Percentiles rank a stretch among this genome's conserved stretches.
Evolutionary conservation across 192 early-diverging fungal genomes (phyloP).

Genomic region (Gonapodya sp.): DNA sequence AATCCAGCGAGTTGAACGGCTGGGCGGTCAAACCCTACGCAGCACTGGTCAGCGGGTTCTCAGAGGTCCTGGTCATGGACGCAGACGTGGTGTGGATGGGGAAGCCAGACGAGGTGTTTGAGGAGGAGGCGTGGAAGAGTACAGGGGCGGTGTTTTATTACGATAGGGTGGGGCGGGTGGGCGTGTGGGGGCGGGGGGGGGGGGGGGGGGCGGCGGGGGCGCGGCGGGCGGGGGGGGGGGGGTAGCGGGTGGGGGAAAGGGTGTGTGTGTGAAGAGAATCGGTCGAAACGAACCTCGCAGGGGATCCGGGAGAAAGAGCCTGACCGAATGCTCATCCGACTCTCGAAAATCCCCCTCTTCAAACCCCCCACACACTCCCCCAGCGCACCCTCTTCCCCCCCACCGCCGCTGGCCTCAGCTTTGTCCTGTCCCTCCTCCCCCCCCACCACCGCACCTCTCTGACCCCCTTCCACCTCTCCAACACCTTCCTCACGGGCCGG

Average conservation of each 20-base stretch:
- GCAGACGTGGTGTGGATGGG: constrained; percentile 58
- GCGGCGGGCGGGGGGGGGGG: no score
- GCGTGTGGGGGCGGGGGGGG: no score
- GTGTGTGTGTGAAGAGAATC: no score
- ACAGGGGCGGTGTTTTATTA: constrained; percentile 52
- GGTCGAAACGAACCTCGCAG: no score
- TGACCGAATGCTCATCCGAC: no score
- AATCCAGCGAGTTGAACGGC: constrained; percentile 28
- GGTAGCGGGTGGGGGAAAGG: no score
- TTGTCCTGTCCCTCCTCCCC: background rate
- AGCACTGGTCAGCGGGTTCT: constrained; percentile 46
- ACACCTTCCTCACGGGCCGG: background rate
- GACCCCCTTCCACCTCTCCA: background rate
- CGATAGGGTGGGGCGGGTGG: constrained; percentile 30
- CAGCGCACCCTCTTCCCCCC: background rate
- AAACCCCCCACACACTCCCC: background rate
- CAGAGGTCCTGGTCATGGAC: constrained; percentile 56
- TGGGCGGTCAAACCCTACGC: constrained; percentile 65
- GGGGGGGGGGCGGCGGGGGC: no score
- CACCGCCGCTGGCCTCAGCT: background rate
- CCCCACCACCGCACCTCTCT: background rate
- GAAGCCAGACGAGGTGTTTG: constrained; percentile 41
- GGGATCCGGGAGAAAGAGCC: no score
- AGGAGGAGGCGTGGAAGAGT: constrained; percentile 29
- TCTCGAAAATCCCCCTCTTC: no score